Evolutionary conservation across 1,284 basidiomycete species (phyloP).

Genomic region (Apiotrichum montevideense): DNA sequence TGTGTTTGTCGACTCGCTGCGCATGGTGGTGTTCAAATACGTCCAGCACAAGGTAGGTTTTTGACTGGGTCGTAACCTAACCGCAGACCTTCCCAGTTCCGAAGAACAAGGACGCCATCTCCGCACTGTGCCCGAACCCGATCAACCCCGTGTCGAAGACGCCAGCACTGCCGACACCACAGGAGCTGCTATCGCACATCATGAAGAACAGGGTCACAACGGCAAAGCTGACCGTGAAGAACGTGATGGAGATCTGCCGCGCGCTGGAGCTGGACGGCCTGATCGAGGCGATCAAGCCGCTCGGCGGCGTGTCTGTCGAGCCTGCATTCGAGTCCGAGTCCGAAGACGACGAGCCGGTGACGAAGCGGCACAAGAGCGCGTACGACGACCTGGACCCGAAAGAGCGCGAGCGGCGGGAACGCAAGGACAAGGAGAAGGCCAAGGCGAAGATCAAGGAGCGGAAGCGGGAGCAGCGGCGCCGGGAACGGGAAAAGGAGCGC

Average conservation of each 20-base stretch:
- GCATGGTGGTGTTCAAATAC: slow-evolving; percentile 24
- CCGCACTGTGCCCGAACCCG: slow-evolving; percentile 18
- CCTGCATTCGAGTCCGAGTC: slow-evolving; percentile 13
- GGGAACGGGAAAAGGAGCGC: slow-evolving; percentile 23
- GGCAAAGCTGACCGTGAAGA: slow-evolving; percentile 35
- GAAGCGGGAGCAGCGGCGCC: slow-evolving; percentile 16
- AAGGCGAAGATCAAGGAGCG: slow-evolving; percentile 22
- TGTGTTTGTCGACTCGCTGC: slow-evolving; percentile 36
- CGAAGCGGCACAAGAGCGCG: slow-evolving; percentile 17
- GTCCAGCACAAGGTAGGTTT: slow-evolving; percentile 30
- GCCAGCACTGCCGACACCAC: slow-evolving; percentile 28
- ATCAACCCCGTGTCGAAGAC: slow-evolving; percentile 34
- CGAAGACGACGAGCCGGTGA: slow-evolving; percentile 16
- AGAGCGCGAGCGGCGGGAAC: slow-evolving; percentile 21
- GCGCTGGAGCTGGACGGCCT: slow-evolving; percentile 43
- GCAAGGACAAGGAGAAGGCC: slow-evolving; percentile 19
- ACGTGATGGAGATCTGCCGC: slow-evolving; percentile 46
- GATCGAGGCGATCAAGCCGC: slow-evolving; percentile 44
- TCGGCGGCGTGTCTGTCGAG: slow-evolving; percentile 28
- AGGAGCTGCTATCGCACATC: slow-evolving; percentile 29
- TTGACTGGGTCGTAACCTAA: not conserved
- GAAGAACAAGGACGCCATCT: slow-evolving; percentile 18
- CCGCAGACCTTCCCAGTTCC: slow-evolving; percentile 26
- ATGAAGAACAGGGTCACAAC: slow-evolving; percentile 27
- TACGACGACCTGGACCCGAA: slow-evolving; percentile 25